A percentile compares a stretch with the other conserved stretches of the same genome.
Evolutionary conservation across 164 flowering plant genomes (phyloP).

Genomic region (Sedum album): DNA sequence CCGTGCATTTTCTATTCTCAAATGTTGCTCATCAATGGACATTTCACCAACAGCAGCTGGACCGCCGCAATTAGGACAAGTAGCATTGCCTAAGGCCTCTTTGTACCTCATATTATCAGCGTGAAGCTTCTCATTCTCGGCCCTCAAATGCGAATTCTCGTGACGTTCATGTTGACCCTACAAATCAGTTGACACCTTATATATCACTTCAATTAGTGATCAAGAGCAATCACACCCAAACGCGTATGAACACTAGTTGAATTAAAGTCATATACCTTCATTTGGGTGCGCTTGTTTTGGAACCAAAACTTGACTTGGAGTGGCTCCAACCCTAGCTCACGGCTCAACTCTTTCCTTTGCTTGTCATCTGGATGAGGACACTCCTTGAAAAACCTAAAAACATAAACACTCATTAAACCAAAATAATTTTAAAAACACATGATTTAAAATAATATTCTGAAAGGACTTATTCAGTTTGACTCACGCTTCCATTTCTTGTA

Average conservation of each 20-base stretch:
- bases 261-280: constrained; percentile 48
- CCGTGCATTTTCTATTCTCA: constrained; percentile 78
- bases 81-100: constrained; percentile 61
- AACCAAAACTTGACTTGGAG: constrained; percentile 93
- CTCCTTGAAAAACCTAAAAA: constrained; percentile 69
- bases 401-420: not conserved
- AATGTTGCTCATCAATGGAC: constrained; percentile 87
- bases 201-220: not conserved
- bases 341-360: constrained; percentile 83
- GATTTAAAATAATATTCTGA: not conserved
- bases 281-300: constrained; percentile 93
- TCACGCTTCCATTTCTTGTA: constrained; percentile 85
- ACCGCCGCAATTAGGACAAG: constrained; percentile 87
- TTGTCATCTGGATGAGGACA: constrained; percentile 96
- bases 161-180: constrained; percentile 83
- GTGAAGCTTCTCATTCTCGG: constrained; percentile 77
- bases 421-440: not conserved
- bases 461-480: not conserved
- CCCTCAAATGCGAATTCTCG: constrained; percentile 60
- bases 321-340: constrained; percentile 70
- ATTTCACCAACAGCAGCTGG: constrained; percentile 84
- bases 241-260: not conserved
- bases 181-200: not conserved
- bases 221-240: not conserved
- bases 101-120: constrained; percentile 75